Evolutionary conservation across 108 stramenopile species (phyloP).

Genomic region (Discostella stelligeroides): DNA sequence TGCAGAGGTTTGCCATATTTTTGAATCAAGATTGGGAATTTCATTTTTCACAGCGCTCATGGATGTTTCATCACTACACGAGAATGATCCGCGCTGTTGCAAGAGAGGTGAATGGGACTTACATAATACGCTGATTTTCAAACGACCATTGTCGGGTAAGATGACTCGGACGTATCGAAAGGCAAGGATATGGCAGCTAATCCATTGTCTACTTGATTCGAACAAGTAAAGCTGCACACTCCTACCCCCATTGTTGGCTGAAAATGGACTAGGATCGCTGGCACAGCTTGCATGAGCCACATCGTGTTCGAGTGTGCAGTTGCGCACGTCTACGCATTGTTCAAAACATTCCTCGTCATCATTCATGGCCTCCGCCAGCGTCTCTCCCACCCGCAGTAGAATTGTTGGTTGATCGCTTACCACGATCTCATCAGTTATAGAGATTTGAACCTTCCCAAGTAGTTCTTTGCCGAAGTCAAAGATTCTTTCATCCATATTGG

Average conservation of each 20-base stretch:
- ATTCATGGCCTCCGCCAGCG: constrained; percentile 41
- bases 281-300: too few relatives aligned
- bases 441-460: constrained; percentile 28
- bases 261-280: too few relatives aligned
- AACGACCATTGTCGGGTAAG: background rate
- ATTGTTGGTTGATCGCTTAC: background rate
- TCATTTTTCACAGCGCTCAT: background rate
- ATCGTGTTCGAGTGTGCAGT: too few relatives aligned
- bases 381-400: constrained; percentile 44
- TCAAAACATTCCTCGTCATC: constrained; percentile 37
- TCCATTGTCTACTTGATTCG: too few relatives aligned
- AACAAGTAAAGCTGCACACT: too few relatives aligned
- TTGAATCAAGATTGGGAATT: background rate
- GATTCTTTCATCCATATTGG: background rate
- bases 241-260: too few relatives aligned
- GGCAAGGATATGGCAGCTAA: constrained; percentile 29
- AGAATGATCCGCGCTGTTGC: constrained; percentile 9
- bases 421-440: background rate
- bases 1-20: constrained; percentile 39
- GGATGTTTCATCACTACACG: background rate
- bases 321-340: constrained; percentile 33
- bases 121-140: constrained; percentile 11
- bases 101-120: constrained; percentile 8
- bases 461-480: constrained; percentile 44
- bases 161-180: constrained; percentile 42